These are phyloP conservation scores for Candida insectalens DNA, from an alignment of 805 yeast species.

Conservation along the genomic window DNA sequence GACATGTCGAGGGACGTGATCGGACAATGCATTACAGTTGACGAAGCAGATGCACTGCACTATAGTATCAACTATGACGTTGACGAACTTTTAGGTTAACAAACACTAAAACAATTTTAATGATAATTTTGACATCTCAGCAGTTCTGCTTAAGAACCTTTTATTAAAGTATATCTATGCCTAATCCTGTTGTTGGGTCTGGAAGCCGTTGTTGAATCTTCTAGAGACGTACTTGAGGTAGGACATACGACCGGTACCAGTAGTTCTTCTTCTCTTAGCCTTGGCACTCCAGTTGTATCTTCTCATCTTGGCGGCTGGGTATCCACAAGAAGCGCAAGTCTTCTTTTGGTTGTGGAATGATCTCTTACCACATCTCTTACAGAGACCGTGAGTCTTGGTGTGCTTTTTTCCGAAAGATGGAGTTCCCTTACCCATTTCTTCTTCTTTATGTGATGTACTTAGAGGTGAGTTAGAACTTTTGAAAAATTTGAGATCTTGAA, in stretches of 20 bases:
- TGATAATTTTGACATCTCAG: neutral
- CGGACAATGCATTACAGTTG: constrained; percentile 59
- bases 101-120: constrained; percentile 1
- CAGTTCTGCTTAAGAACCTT: neutral
- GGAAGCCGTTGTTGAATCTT: constrained; percentile 99
- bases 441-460: constrained; percentile 33
- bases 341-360: constrained; percentile 99
- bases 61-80: constrained; percentile 46
- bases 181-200: constrained; percentile 39
- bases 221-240: constrained; percentile 95
- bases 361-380: constrained; percentile 99
- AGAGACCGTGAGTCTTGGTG: constrained; percentile 98
- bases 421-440: no score
- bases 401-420: constrained; percentile 99
- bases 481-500: constrained; percentile 10
- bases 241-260: constrained; percentile 99
- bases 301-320: constrained; percentile 99
- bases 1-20: constrained; percentile 65
- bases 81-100: constrained; percentile 6
- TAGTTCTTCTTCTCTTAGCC: constrained; percentile 99
- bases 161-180: neutral
- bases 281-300: constrained; percentile 98
- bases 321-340: constrained; percentile 98
- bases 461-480: constrained; percentile 11
- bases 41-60: constrained; percentile 70